Conservation (phyloP, 768 basidiomycete species). For the Calocybe indica region DNA sequence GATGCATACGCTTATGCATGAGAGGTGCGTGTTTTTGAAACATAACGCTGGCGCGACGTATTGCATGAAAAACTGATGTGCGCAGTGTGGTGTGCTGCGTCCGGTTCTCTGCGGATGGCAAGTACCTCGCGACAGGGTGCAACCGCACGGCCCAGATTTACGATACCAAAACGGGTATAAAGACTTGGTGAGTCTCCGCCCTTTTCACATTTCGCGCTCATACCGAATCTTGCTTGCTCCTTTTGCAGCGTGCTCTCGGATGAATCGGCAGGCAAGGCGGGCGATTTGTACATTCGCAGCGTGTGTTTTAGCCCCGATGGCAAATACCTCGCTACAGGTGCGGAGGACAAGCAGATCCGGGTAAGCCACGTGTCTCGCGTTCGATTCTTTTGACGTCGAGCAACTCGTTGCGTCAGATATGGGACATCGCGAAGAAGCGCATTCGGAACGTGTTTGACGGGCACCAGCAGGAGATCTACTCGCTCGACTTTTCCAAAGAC, state of each 20-base stretch:
- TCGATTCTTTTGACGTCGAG: not conserved
- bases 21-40: slow-evolving; percentile 54
- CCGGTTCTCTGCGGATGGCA: slow-evolving; percentile 90
- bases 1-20: slow-evolving; percentile 81
- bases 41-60: not conserved
- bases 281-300: slow-evolving; percentile 49
- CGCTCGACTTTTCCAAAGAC: slow-evolving; percentile 83
- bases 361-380: slow-evolving; percentile 33
- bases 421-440: slow-evolving; percentile 80
- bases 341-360: slow-evolving; percentile 89
- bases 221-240: not conserved
- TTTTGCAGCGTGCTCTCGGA: slow-evolving; percentile 20
- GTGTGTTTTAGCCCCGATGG: slow-evolving; percentile 91
- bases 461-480: slow-evolving; percentile 91
- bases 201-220: not conserved
- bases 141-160: slow-evolving; percentile 97
- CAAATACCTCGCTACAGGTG: slow-evolving; percentile 88
- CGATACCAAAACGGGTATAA: slow-evolving; percentile 80
- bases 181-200: slow-evolving; percentile 60
- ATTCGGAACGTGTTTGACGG: slow-evolving; percentile 81
- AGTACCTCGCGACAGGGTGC: slow-evolving; percentile 90
- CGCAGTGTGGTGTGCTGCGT: slow-evolving; percentile 76
- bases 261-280: slow-evolving; percentile 40
- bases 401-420: slow-evolving; percentile 54
- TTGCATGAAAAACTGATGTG: not conserved